Evolutionary conservation across 2,329 filamentous ascomycete genomes (phyloP).

Genomic region (Fusarium chuoi): DNA sequence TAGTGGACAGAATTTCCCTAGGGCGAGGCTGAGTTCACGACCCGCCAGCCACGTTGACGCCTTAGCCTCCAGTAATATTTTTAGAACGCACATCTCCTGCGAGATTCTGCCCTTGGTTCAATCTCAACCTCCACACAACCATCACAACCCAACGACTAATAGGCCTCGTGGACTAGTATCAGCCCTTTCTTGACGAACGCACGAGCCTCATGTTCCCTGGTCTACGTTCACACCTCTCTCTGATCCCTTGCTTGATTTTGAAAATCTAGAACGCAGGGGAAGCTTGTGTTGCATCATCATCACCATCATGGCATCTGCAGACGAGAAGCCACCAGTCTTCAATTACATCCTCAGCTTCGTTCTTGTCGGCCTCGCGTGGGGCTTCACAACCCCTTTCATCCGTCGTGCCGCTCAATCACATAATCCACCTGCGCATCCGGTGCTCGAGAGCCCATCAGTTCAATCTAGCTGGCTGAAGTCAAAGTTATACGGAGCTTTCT

Average conservation of each 20-base stretch:
- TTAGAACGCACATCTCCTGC: conserved; percentile 29
- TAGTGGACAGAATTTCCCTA: conserved; percentile 29
- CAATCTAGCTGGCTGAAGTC: conserved; percentile 68
- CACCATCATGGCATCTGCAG: conserved; percentile 19
- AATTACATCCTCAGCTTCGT: conserved; percentile 92
- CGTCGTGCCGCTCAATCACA: conserved; percentile 83
- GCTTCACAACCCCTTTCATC: conserved; percentile 92
- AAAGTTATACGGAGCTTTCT: conserved; percentile 73
- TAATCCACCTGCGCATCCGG: conserved; percentile 68
- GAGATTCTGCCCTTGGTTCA: conserved; percentile 27
- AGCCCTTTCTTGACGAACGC: conserved; percentile 12
- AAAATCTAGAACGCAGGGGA: conserved; percentile 23
- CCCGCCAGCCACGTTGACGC: conserved; percentile 34
- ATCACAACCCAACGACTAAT: conserved; percentile 15
- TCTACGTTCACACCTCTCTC: conserved; percentile 12
- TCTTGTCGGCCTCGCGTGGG: conserved; percentile 92
- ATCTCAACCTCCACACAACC: conserved; percentile 32
- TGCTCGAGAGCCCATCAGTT: conserved; percentile 63
- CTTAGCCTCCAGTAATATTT: conserved; percentile 39
- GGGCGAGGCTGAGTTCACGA: conserved; percentile 32
- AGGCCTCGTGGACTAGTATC: conserved; percentile 21
- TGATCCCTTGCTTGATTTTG: conserved; percentile 1
- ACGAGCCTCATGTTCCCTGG: conserved; percentile 34
- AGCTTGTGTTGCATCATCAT: conserved; percentile 16
- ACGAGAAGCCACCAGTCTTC: conserved; percentile 64